Base-by-base conservation (phyloP, 2,329 filamentous ascomycete genomes). In the Pseudogymnoascus sp. region DNA sequence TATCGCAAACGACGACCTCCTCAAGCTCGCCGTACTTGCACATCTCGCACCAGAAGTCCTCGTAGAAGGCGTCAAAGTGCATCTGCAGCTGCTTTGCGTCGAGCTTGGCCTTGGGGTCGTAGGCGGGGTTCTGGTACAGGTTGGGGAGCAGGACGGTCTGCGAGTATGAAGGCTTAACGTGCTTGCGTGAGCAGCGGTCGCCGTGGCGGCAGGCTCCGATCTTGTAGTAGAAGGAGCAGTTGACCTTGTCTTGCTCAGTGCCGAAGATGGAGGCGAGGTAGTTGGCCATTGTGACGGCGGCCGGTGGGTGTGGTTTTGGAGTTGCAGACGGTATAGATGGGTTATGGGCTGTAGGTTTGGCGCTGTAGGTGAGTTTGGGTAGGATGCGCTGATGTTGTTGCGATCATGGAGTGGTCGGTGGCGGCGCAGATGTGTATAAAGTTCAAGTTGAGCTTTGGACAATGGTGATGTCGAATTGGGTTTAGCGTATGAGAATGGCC, bases 161-260 rank as follows among this genome's bases (percentile, higher is more conserved):
- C 66, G 85, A 89, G 84, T 99, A 99, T 21, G 92, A 96, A 0
- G 94, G 94, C 80, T 99, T 99, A 81, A 99, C 94, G 78, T 99
- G 94, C 78, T 99, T 99, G 70, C 94, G 88, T 65, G 90, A 95
- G 83, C 94, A 99, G 72, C 94, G 90, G 79, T 99, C 94, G 74
- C 94, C 94, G 82, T 99, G 94, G 65, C 94, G 88, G 81, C 94
- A 99, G 61, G 94, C 94, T 74, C 94, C 94, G 76, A 99, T 99
- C 81, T 99, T 99, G 89, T 97, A 92, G 86, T 99, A 99, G 85
- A 99, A 99, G 62, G 89, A 94, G 84, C 94, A 97, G 84, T 97
- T 97, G 81, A 97, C 92, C 71, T 93, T 99, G 86, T 99, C 94
- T 77, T 97, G 94, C 83, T 99, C 94, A 31, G 94, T 99, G 72